Percentiles rank a stretch among this genome's conserved stretches.
phyloP scores from a whole-genome alignment of 2,329 filamentous ascomycete species.

The Incumbomyces delicatus region DNA sequence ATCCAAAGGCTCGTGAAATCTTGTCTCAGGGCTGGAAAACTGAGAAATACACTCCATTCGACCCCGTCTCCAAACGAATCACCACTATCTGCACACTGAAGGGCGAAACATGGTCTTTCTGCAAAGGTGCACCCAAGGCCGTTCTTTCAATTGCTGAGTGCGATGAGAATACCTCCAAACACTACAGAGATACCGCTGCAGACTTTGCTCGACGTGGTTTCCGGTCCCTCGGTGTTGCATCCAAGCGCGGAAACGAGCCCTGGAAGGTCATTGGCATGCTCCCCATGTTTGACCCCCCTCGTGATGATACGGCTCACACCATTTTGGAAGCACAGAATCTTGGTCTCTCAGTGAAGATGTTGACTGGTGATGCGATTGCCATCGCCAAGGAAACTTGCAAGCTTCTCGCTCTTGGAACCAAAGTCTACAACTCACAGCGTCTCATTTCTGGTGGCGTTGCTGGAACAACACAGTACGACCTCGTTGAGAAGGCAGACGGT shows the following conservation, averaged over 20 bases:
- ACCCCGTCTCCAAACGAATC: constrained; percentile 71
- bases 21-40: constrained; percentile 65
- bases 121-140: constrained; percentile 69
- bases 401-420: constrained; percentile 68
- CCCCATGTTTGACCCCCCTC: constrained; percentile 71
- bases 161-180: constrained; percentile 52
- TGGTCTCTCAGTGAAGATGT: constrained; percentile 70
- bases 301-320: constrained; percentile 69
- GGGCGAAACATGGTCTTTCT: constrained; percentile 60
- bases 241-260: constrained; percentile 64
- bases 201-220: constrained; percentile 73
- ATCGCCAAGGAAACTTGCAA: constrained; percentile 76
- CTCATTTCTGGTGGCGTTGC: constrained; percentile 67
- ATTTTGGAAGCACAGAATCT: constrained; percentile 67
- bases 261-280: constrained; percentile 68
- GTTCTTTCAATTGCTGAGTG: constrained; percentile 61
- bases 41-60: constrained; percentile 68
- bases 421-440: constrained; percentile 72
- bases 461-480: constrained; percentile 63
- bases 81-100: constrained; percentile 60
- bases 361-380: constrained; percentile 70
- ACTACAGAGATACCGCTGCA: constrained; percentile 63
- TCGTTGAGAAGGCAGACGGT: constrained; percentile 64
- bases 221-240: constrained; percentile 68
- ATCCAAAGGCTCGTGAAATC: constrained; percentile 68